phyloP scores from a whole-genome alignment of 306 rosid genomes.

The Cajanus cajan region DNA sequence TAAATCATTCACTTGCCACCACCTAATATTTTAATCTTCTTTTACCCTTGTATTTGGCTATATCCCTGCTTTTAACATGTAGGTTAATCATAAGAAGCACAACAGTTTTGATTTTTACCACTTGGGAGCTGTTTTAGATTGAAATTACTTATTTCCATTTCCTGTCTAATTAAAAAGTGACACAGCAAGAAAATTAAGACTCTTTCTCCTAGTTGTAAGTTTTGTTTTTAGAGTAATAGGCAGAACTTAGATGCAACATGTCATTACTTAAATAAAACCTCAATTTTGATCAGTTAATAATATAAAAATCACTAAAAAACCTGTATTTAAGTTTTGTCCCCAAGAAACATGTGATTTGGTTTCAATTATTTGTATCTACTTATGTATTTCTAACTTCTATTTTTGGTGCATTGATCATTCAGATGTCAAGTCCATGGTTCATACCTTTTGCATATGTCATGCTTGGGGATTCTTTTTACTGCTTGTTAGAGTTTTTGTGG shows the following conservation, averaged over 20 bases:
- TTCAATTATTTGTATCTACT: neutral
- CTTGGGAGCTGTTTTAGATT: neutral
- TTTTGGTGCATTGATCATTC: conserved; percentile 9
- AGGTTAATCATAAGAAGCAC: neutral
- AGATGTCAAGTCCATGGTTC: conserved; percentile 71
- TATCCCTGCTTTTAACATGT: neutral
- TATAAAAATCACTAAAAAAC: neutral
- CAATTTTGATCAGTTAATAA: neutral
- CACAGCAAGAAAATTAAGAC: neutral
- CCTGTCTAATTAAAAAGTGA: neutral
- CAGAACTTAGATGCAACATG: neutral
- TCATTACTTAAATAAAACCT: neutral
- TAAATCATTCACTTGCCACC: neutral
- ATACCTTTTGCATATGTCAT: conserved; percentile 61
- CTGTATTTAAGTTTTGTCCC: neutral
- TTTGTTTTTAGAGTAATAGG: neutral
- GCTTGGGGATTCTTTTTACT: conserved; percentile 32
- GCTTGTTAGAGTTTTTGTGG: conserved; percentile 55
- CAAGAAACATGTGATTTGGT: neutral
- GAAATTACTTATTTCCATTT: neutral
- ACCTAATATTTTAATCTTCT: neutral
- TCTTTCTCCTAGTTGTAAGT: neutral
- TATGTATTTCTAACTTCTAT: neutral
- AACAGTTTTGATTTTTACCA: neutral
- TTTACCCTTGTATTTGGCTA: neutral